A percentile compares a stretch with the other conserved stretches of the same genome.
These are phyloP conservation scores for Penicillium odoratum DNA, from an alignment of 495 filamentous ascomycete genomes.

Conservation along the genomic window DNA sequence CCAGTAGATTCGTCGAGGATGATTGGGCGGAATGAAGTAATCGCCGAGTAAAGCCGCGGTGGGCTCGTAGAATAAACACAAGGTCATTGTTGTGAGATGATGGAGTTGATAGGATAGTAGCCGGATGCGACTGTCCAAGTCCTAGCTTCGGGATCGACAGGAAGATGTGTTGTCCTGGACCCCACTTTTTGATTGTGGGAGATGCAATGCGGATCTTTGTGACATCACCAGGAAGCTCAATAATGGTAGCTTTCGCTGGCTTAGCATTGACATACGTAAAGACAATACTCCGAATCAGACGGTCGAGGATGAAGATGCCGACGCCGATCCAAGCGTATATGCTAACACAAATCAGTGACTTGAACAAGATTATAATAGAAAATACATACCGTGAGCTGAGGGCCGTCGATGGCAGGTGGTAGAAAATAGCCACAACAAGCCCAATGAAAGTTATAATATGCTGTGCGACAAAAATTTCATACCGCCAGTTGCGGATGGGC, in stretches of 20 bases:
- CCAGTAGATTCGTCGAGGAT: conserved; percentile 2
- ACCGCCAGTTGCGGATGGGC: conserved; percentile 10
- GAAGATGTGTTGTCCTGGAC: conserved; percentile 12
- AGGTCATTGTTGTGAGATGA: conserved; percentile 17
- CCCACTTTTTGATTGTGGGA: conserved; percentile 13
- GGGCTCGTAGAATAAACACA: conserved; percentile 15
- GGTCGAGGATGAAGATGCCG: conserved; percentile 14
- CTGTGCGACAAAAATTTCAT: conserved; percentile 8
- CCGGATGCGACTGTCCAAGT: conserved; percentile 17
- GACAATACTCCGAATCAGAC: conserved; percentile 2
- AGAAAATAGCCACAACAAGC: conserved; percentile 7
- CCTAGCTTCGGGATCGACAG: conserved; percentile 13
- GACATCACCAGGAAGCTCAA: conserved; percentile 4
- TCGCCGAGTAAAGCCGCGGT: conserved; percentile 13
- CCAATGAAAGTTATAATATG: conserved; percentile 9
- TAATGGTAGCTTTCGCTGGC: background rate
- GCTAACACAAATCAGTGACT: background rate
- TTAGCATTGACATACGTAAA: conserved; percentile 9
- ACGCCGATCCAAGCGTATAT: conserved; percentile 15
- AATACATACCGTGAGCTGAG: conserved; percentile 9
- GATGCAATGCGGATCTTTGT: conserved; percentile 10
- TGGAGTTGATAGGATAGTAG: conserved; percentile 15
- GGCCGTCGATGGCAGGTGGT: conserved; percentile 13
- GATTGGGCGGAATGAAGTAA: conserved; percentile 5
- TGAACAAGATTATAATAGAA: background rate